Evolutionary conservation across 768 basidiomycete genomes (phyloP).

Genomic region (Infundibulicybe gibba): DNA sequence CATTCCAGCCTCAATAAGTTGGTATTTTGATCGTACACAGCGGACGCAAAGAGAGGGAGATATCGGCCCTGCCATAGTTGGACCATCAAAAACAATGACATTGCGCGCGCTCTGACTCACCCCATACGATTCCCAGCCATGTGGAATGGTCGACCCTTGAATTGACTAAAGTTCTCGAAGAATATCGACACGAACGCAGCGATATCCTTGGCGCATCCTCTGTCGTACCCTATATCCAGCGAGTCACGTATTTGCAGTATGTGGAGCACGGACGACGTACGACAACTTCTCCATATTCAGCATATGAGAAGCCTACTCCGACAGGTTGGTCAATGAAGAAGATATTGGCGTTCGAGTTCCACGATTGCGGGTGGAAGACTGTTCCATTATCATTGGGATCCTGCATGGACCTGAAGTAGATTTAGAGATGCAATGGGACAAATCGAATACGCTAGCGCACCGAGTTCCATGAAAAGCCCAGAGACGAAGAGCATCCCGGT

Average conservation of each 20-base stretch:
- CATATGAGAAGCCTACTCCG: slow-evolving; percentile 61
- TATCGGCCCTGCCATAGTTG: slow-evolving; percentile 51
- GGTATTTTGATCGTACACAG: slow-evolving; percentile 71
- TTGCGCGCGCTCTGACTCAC: slow-evolving; percentile 31
- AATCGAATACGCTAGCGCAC: slow-evolving; percentile 22
- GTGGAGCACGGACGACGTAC: slow-evolving; percentile 27
- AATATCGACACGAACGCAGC: slow-evolving; percentile 70
- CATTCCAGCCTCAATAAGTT: slow-evolving; percentile 50
- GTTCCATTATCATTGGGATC: slow-evolving; percentile 48
- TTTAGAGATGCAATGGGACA: neutral
- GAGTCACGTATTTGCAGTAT: neutral
- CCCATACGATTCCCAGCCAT: slow-evolving; percentile 74
- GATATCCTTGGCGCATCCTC: slow-evolving; percentile 70
- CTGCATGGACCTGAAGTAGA: slow-evolving; percentile 58
- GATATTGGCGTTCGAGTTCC: slow-evolving; percentile 66
- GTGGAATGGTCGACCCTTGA: slow-evolving; percentile 65
- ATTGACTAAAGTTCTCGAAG: slow-evolving; percentile 69
- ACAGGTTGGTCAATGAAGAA: slow-evolving; percentile 64
- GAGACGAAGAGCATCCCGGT: slow-evolving; percentile 36
- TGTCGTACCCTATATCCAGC: slow-evolving; percentile 43
- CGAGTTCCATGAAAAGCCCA: slow-evolving; percentile 72
- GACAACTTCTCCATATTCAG: slow-evolving; percentile 58
- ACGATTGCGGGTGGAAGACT: slow-evolving; percentile 54
- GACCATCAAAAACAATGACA: neutral
- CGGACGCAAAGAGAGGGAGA: slow-evolving; percentile 71